Conservation (phyloP, 331 rosid species). For the Quercus lobata region DNA sequence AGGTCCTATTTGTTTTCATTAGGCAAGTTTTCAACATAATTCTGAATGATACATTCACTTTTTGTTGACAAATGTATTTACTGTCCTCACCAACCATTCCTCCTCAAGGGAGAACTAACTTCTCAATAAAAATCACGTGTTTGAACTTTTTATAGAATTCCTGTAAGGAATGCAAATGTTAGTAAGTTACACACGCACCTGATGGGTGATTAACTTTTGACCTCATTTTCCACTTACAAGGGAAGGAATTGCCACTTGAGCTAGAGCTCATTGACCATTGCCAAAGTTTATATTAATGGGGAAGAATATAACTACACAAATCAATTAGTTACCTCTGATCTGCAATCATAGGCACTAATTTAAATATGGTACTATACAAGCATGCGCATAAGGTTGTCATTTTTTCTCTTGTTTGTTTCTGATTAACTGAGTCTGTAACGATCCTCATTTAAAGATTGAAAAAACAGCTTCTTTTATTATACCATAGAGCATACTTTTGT, state of each 20-base stretch:
- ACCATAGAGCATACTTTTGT: not conserved
- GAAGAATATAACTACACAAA: not conserved
- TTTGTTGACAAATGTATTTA: no score
- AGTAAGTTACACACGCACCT: not conserved
- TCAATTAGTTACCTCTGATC: not conserved
- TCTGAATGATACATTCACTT: no score
- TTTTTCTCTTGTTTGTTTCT: not conserved
- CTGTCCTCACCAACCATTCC: no score
- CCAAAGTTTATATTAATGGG: not conserved
- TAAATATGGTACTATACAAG: not conserved
- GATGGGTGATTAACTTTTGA: not conserved
- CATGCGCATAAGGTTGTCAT: not conserved
- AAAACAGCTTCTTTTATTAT: not conserved
- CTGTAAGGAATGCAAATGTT: not conserved
- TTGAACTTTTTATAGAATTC: not conserved
- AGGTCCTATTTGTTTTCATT: not conserved
- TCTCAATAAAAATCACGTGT: no score
- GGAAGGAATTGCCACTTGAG: not conserved
- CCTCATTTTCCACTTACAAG: conserved; percentile 2
- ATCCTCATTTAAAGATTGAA: not conserved
- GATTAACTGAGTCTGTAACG: not conserved
- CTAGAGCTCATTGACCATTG: not conserved
- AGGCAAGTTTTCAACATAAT: not conserved
- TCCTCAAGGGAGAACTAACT: no score
- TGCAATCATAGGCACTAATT: not conserved